Percentiles rank a stretch among this genome's conserved stretches.
These are phyloP conservation scores for Inga laurina DNA, from an alignment of 306 rosid genomes.

Conservation along the genomic window DNA sequence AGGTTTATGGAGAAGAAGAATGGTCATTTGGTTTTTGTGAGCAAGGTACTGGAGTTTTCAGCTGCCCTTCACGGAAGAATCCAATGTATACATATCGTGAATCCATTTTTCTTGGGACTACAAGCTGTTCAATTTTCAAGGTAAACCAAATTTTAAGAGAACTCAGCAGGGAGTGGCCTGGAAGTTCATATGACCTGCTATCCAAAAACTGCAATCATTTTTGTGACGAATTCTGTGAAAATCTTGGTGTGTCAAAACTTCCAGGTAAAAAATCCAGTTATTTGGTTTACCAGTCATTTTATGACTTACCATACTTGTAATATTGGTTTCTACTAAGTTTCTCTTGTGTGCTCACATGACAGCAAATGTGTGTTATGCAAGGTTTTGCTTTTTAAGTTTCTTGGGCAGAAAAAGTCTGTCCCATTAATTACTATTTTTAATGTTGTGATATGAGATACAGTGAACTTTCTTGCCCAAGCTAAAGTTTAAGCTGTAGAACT, in stretches of 20 bases:
- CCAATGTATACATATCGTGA: slow-evolving; percentile 96
- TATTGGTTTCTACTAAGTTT: not conserved
- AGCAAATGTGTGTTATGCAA: slow-evolving; percentile 3
- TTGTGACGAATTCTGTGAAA: slow-evolving; percentile 92
- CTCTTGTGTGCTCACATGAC: not conserved
- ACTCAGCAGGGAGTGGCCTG: slow-evolving; percentile 98
- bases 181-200: slow-evolving; percentile 79
- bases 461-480: not conserved
- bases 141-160: slow-evolving; percentile 94
- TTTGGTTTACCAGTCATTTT: not conserved
- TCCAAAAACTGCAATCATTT: slow-evolving; percentile 98
- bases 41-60: slow-evolving; percentile 94
- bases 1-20: slow-evolving; percentile 93
- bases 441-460: not conserved
- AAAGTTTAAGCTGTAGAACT: not conserved
- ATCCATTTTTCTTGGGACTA: slow-evolving; percentile 67
- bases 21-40: slow-evolving; percentile 99
- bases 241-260: slow-evolving; percentile 84
- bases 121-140: slow-evolving; percentile 66
- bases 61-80: slow-evolving; percentile 90
- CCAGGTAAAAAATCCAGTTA: slow-evolving; percentile 65
- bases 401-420: not conserved
- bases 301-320: not conserved
- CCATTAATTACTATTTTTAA: not conserved
- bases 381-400: slow-evolving; percentile 14